These are phyloP conservation scores for Heritiera littoralis DNA, from an alignment of 345 rosid genomes.

Conservation along the genomic window DNA sequence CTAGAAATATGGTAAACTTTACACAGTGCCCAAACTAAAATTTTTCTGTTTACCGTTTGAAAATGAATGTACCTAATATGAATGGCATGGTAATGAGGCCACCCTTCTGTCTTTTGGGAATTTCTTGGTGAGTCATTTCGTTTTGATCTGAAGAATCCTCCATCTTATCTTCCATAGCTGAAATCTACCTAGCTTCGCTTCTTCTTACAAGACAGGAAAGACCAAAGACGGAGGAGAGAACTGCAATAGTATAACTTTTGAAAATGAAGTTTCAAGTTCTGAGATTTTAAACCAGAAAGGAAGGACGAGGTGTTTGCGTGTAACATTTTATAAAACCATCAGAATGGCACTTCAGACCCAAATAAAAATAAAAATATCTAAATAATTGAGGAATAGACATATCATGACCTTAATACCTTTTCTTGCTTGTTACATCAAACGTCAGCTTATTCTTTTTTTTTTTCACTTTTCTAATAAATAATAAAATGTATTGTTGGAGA, in stretches of 20 bases:
- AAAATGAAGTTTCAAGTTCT: conserved; percentile 8
- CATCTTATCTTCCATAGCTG: conserved; percentile 36
- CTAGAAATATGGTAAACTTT: not conserved
- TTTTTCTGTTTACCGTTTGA: not conserved
- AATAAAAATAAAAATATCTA: not conserved
- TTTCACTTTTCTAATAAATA: not conserved
- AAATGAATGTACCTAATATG: conserved; percentile 52
- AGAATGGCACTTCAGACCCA: not conserved
- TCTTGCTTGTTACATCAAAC: not conserved
- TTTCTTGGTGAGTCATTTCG: conserved; percentile 29
- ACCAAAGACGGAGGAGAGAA: conserved; percentile 4
- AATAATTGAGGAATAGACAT: conserved; percentile 23
- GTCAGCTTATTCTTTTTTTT: no score
- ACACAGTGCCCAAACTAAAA: no score
- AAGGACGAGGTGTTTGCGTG: conserved; percentile 18
- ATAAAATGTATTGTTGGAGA: not conserved
- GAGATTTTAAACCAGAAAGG: conserved; percentile 14
- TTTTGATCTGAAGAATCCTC: conserved; percentile 39
- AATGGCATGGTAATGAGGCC: conserved; percentile 78
- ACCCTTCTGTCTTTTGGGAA: conserved; percentile 42
- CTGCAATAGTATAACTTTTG: not conserved
- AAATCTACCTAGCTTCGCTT: conserved; percentile 11
- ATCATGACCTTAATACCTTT: not conserved
- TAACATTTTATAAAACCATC: conserved; percentile 13
- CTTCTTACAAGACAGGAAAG: conserved; percentile 2